These are phyloP conservation scores for Vitis riparia DNA, from an alignment of 164 flowering plant genomes.

Conservation along the genomic window DNA sequence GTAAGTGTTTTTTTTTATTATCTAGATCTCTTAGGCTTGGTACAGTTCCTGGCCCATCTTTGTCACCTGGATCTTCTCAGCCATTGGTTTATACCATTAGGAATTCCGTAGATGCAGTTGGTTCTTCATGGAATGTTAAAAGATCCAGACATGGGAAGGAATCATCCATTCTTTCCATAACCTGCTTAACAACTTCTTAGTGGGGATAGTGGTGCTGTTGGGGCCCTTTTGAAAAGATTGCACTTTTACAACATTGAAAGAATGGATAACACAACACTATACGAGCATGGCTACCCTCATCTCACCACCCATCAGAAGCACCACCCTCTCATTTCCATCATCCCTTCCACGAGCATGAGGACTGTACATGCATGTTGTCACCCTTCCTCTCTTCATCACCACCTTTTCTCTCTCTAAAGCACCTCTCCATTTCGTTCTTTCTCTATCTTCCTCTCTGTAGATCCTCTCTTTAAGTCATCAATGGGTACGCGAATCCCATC, in stretches of 20 bases:
- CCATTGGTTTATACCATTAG: conserved; percentile 51
- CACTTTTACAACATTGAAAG: conserved; percentile 86
- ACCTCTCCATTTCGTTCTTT: too few relatives aligned
- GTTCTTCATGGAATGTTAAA: conserved; percentile 75
- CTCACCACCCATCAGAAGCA: too few relatives aligned
- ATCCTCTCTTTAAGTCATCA: too few relatives aligned
- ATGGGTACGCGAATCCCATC: too few relatives aligned
- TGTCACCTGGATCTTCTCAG: conserved; percentile 43
- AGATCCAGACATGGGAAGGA: conserved; percentile 80
- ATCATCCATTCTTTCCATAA: conserved; percentile 66
- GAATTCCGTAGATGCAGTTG: conserved; percentile 59
- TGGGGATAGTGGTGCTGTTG: conserved; percentile 52
- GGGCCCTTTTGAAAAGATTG: conserved; percentile 75
- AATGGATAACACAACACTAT: conserved; percentile 30
- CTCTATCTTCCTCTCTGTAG: too few relatives aligned
- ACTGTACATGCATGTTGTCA: too few relatives aligned
- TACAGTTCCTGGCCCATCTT: conserved; percentile 50
- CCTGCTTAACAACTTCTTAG: conserved; percentile 65
- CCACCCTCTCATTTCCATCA: too few relatives aligned
- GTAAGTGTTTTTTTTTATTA: conserved; percentile 40
- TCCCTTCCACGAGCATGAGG: too few relatives aligned
- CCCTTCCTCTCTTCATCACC: too few relatives aligned
- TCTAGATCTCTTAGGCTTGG: conserved; percentile 77
- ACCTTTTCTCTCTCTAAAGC: too few relatives aligned
- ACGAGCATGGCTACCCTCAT: too few relatives aligned